Evolutionary conservation across 768 basidiomycete genomes (phyloP), one percentile per base, ranked within the genome.

Genomic region (Botryobasidium botryosum): DNA sequence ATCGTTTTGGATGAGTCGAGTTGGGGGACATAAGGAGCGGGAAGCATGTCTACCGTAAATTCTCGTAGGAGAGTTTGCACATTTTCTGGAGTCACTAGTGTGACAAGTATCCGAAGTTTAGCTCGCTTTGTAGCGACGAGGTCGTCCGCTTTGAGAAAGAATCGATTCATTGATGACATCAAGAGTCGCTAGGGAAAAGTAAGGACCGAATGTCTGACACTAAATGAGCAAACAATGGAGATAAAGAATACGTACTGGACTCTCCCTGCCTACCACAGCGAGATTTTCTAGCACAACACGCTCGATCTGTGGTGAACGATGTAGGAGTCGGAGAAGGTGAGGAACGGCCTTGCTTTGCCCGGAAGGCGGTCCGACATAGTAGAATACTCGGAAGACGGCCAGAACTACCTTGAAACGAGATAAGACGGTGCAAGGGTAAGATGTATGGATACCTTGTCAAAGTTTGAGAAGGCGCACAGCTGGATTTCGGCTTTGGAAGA

Each of bases 401-500:
- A 91, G 60, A 0, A 90, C 77, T 26, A 91, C 87, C 85, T 88
- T 47, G 4, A 21, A 10, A 47, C 12, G 23, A 26, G 18, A 23
- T 17, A 6, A 40, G 43, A 13, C 8, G 44, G 43, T 40, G 49
- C 46, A 17, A 45, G 27, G 29, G 29, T 28, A 20, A 8, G 10
- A 12, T 44, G 6, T 3, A 25, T 42, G 20, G 28, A 29, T 12
- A 35, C 43, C 20, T 17, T 23, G 5, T n/a, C n/a, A n/a, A n/a
- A n/a, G n/a, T n/a, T n/a, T n/a, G n/a, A n/a, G n/a, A n/a, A n/a
- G n/a, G 3, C 77, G 53, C 51, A 91, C 87, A 4, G 90, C 84
- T 12, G 90, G 77, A 59, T 94, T 96, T 45, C 77, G 68, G 43
- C 82, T 87, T 54, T 82, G 79, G 50, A 92, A 76, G 8, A 94